Evolutionary conservation across 352 stramenopile genomes (phyloP).

Genomic region (Aphanomyces euteiches): DNA sequence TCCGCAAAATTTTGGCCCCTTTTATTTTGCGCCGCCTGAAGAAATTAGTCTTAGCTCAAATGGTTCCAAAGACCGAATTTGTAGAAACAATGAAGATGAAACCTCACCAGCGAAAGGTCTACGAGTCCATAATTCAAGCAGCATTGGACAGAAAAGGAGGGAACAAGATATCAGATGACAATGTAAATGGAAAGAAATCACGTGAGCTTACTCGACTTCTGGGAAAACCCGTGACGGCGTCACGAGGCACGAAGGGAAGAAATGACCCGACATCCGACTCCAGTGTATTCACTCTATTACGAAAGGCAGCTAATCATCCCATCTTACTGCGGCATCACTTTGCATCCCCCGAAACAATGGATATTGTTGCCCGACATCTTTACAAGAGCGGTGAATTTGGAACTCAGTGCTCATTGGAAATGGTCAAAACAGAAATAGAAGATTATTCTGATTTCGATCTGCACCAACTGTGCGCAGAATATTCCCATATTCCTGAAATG

Average conservation of each 20-base stretch:
- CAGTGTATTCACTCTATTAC: conserved; percentile 94
- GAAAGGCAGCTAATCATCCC: conserved; percentile 97
- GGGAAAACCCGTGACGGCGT: conserved; percentile 30
- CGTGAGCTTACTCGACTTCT: conserved; percentile 51
- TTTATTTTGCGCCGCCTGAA: conserved; percentile 97
- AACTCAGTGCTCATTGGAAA: conserved; percentile 68
- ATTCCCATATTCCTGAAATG: conserved; percentile 74
- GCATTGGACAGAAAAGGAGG: conserved; percentile 52
- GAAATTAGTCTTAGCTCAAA: conserved; percentile 91
- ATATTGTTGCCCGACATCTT: conserved; percentile 76
- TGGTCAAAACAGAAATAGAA: conserved; percentile 91
- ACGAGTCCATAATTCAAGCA: conserved; percentile 64
- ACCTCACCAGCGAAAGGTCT: conserved; percentile 75
- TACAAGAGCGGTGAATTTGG: conserved; percentile 81
- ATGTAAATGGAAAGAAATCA: conserved; percentile 35
- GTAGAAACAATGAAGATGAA: conserved; percentile 83
- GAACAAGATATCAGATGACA: conserved; percentile 44
- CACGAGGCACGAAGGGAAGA: conserved; percentile 21
- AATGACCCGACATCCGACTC: conserved; percentile 36
- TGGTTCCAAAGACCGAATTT: conserved; percentile 79
- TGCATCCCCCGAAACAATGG: conserved; percentile 62
- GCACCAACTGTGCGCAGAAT: conserved; percentile 90
- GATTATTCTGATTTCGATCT: conserved; percentile 95
- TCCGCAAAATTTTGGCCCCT: conserved; percentile 92
- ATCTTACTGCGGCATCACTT: conserved; percentile 89